Conservation (phyloP, 1,284 basidiomycete species). For the Cutaneotrichosporon cutaneum region DNA sequence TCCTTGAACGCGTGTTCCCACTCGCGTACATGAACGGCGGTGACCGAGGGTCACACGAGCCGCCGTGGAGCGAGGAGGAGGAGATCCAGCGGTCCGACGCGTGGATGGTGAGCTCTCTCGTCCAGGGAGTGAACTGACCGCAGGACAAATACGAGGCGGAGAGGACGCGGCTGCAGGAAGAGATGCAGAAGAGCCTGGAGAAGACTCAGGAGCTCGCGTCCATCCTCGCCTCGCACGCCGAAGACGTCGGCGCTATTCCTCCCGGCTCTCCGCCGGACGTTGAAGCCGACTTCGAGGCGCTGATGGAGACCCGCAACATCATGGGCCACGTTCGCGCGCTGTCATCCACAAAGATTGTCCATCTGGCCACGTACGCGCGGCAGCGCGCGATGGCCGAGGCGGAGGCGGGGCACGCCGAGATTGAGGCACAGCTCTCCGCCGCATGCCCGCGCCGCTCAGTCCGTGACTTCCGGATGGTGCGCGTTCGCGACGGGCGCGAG, state of each 20-base stretch:
- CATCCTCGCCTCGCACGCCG: conserved; percentile 26
- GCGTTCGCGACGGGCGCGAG: conserved; percentile 68
- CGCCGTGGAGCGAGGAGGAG: conserved; percentile 68
- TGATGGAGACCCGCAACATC: conserved; percentile 46
- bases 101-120: conserved; percentile 64
- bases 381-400: conserved; percentile 59
- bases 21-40: conserved; percentile 53
- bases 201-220: conserved; percentile 34
- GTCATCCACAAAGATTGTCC: conserved; percentile 59
- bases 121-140: background rate
- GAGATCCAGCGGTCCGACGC: conserved; percentile 62
- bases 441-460: conserved; percentile 74
- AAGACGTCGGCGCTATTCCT: conserved; percentile 20
- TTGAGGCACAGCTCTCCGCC: conserved; percentile 70
- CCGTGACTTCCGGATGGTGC: conserved; percentile 74
- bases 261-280: conserved; percentile 19
- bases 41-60: conserved; percentile 60
- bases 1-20: conserved; percentile 63
- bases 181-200: conserved; percentile 37
- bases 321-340: conserved; percentile 54
- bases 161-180: conserved; percentile 33
- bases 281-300: conserved; percentile 42
- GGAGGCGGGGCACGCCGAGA: conserved; percentile 59
- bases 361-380: conserved; percentile 63
- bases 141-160: conserved; percentile 46